Evolutionary conservation across 805 yeast genomes (phyloP).

Genomic region (Suhomyces canberraensis): DNA sequence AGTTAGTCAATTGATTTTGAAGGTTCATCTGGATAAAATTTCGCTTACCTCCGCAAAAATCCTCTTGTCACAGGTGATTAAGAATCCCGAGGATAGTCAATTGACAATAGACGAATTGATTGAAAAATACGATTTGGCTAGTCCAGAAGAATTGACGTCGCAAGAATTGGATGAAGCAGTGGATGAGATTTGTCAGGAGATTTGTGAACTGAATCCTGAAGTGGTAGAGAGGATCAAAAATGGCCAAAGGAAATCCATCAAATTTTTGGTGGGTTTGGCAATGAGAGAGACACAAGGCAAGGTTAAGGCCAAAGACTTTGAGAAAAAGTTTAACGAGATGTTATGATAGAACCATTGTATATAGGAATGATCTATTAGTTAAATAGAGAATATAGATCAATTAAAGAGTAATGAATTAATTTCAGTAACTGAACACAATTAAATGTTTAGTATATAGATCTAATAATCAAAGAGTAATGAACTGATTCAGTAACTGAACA

Average conservation of each 20-base stretch:
- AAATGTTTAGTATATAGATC: too few species aligned
- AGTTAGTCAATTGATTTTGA: slow-evolving; percentile 53
- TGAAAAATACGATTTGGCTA: slow-evolving; percentile 48
- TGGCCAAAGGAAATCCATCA: slow-evolving; percentile 68
- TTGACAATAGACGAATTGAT: slow-evolving; percentile 44
- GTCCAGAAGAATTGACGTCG: slow-evolving; percentile 24
- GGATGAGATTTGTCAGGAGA: slow-evolving; percentile 41
- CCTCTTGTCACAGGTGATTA: slow-evolving; percentile 59
- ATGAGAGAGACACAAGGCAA: slow-evolving; percentile 78
- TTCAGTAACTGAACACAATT: too few species aligned
- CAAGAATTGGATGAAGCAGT: slow-evolving; percentile 34
- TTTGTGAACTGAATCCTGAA: slow-evolving; percentile 45
- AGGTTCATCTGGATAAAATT: slow-evolving; percentile 47
- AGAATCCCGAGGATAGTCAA: slow-evolving; percentile 37
- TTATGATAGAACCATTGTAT: slow-evolving; percentile 10
- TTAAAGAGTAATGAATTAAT: too few species aligned
- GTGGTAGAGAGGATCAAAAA: slow-evolving; percentile 53
- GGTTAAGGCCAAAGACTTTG: slow-evolving; percentile 33
- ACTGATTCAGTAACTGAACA: too few species aligned
- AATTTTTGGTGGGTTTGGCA: slow-evolving; percentile 77
- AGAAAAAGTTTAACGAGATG: slow-evolving; percentile 22
- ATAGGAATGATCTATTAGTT: too few species aligned
- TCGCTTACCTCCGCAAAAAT: slow-evolving; percentile 67
- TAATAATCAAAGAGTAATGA: too few species aligned
- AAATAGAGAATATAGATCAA: too few species aligned